Evolutionary conservation across 176 grass and related monocot genomes (phyloP).

Genomic region (Musa itinerans): DNA sequence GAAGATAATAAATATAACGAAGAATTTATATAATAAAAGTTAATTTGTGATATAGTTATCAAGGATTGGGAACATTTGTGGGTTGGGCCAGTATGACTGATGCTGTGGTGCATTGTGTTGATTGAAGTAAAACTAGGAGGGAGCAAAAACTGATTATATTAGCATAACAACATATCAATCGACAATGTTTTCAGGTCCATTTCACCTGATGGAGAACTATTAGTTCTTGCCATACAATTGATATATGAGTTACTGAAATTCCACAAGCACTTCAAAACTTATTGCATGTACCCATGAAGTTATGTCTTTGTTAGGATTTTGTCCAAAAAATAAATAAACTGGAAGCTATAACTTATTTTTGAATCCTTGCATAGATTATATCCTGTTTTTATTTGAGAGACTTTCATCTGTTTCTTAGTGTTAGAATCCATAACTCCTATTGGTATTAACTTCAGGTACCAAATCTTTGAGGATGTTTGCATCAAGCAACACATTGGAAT

Average conservation of each 20-base stretch:
- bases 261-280: neutral
- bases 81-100: no score
- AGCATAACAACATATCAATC: neutral
- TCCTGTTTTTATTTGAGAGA: neutral
- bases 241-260: neutral
- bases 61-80: no score
- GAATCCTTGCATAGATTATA: neutral
- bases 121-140: no score
- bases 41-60: no score
- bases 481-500: conserved; percentile 64
- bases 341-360: neutral
- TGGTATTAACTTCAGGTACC: conserved; percentile 54
- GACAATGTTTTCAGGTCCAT: neutral
- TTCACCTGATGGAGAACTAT: neutral
- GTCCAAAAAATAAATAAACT: neutral
- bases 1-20: no score
- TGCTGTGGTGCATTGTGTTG: no score
- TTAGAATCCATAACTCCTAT: neutral
- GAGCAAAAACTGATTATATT: no score
- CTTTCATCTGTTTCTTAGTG: conserved; percentile 10
- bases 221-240: neutral
- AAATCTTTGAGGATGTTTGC: conserved; percentile 72
- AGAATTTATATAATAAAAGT: no score
- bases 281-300: neutral
- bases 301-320: neutral